These are phyloP conservation scores for Talaromyces proteolyticus DNA, from an alignment of 495 filamentous ascomycete species.

Conservation along the genomic window DNA sequence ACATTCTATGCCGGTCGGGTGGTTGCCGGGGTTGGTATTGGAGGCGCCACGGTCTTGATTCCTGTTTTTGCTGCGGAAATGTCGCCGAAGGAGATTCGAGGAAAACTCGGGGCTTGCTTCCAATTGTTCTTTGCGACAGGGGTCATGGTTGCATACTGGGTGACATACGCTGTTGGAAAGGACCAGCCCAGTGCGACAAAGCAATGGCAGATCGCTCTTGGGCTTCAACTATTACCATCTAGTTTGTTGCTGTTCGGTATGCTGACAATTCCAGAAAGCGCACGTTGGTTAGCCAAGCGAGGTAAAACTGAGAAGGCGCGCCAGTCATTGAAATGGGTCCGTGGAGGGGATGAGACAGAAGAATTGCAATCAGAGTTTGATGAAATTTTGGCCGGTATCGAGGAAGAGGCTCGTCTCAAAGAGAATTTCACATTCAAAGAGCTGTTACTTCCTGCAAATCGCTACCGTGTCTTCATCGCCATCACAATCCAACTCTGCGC, in stretches of 20 bases:
- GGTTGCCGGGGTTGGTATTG: conserved; percentile 50
- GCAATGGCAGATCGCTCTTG: conserved; percentile 50
- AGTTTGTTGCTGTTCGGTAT: conserved; percentile 38
- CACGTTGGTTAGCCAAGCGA: conserved; percentile 44
- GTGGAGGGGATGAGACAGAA: conserved; percentile 30
- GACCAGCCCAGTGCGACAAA: conserved; percentile 20
- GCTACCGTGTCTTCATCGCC: conserved; percentile 35
- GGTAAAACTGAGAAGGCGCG: conserved; percentile 36
- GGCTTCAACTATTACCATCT: conserved; percentile 40
- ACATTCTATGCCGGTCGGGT: conserved; percentile 43
- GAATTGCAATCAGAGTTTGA: conserved; percentile 38
- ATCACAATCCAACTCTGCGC: conserved; percentile 37
- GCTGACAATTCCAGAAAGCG: conserved; percentile 38
- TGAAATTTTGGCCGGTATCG: conserved; percentile 36
- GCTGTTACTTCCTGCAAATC: conserved; percentile 33
- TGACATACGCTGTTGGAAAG: conserved; percentile 39
- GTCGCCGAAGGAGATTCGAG: conserved; percentile 46
- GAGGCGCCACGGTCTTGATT: conserved; percentile 44
- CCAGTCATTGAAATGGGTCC: conserved; percentile 38
- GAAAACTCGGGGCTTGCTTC: conserved; percentile 43
- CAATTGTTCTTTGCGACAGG: conserved; percentile 43
- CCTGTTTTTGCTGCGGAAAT: conserved; percentile 50
- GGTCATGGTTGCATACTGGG: conserved; percentile 45
- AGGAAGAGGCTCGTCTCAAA: conserved; percentile 36
- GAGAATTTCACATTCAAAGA: conserved; percentile 36